Evolutionary conservation across 441 rosid genomes (phyloP), one percentile per base, ranked within the genome.

Genomic region (Gossypium trilobum): DNA sequence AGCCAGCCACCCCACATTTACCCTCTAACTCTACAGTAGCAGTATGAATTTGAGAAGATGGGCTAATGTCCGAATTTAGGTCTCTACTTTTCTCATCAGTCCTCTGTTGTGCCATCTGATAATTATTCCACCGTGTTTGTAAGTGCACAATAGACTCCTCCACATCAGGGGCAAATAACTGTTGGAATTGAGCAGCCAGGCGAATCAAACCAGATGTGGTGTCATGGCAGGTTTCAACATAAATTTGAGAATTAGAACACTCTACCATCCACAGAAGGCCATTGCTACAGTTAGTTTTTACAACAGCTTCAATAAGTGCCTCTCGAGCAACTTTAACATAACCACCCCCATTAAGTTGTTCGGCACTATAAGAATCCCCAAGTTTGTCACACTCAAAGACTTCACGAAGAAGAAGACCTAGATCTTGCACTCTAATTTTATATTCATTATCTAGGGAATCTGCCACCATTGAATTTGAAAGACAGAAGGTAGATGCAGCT

Each of bases 121-220:
- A 77, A 67, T 81, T 82, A 80, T 87, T 84, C 94, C 97, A 95
- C 75, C 98, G 86, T 72, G 84, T 84, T 83, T 95, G 98, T 80
- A 95, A 79, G 84, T 93, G 97, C 74, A 85, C 87, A 77, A 88
- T 78, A 52, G 96, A 85, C 83, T 91, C 97, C 88, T 95, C 99
- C 81, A 89, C 66, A 73, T 91, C 96, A 77, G 99, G 99, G 69
- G 97, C 97, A 84, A 88, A 79, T 57, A 95, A 77, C 82, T 82
- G 91, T 80, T 91, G 98, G 69, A 95, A 88, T 82, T 91, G 99
- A 29, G 88, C 75, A 74, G 83, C 91, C 87, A 95, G 85, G 62
- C 78, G 81, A 70, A 89, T 88, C 84, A 95, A 81, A 79, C 89
- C 98, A 74, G 78, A 78, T 33, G 95, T 91, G 22, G 96, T 90